Base-by-base conservation (phyloP, 1,284 basidiomycete species). In the Boletus mariae region DNA sequence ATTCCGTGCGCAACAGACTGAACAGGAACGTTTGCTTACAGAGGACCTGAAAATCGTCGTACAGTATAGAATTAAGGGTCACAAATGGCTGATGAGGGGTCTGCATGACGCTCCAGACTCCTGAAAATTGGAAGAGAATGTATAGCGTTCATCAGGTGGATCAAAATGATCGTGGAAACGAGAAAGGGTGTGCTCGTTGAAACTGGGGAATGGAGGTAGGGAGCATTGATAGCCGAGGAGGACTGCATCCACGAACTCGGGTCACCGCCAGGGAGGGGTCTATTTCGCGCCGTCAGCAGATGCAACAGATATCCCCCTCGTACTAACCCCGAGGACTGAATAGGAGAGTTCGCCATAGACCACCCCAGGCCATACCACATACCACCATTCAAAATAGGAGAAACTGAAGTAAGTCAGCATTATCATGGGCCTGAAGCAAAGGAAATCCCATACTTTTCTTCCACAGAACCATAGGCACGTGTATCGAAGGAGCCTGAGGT, bases 301-400 rank as follows among this genome's bases (percentile, higher is more conserved):
- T 5, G 17, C 2, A 2, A 42, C n/a, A 8, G 7, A 35, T 34
- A 9, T 17, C 2, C 5, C 12, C 25, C 17, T n/a, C 10, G 13
- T 41, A 51, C 59, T 55, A 4, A 65, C 60, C 4, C 1, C 7
- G 4, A 2, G 1, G 25, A 2, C n/a, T 49, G 51, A 2, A 17
- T 23, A 0, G 63, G 61, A 37, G 60, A 65, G n/a, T 15, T 6
- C 1, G 5, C 12, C 2, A 59, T 2, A 13, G 1, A 10, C 1
- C 15, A 9, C 17, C 17, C 1, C 10, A 5, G 1, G 9, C 0
- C 20, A 20, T 20, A 20, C 8, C 8, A 17, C 17, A 20, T 20
- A 20, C 20, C 20, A 20, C 17, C 37, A 38, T 10, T 20, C 37
- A 20, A 38, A 20, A 7, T 40, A 17, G 5, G 2, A 1, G 25